phyloP scores from a whole-genome alignment of 2,329 filamentous ascomycete genomes.

The Aspergillus sergii region DNA sequence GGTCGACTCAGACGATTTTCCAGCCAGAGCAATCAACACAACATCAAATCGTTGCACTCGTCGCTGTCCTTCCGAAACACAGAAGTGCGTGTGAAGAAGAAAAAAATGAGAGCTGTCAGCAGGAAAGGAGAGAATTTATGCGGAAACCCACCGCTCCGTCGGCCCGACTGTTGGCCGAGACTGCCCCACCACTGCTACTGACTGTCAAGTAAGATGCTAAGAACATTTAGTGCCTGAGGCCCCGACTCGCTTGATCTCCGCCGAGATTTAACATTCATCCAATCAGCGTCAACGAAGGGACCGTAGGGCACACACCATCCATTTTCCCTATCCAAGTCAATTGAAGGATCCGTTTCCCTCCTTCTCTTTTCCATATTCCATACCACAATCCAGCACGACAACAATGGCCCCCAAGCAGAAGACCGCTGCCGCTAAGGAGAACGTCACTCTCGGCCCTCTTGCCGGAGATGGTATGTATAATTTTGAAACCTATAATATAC shows the following conservation, averaged over 20 bases:
- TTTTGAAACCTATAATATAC: background rate
- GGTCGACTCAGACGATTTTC: background rate
- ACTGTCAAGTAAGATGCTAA: background rate
- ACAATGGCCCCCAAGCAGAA: constrained; percentile 91
- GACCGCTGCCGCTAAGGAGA: constrained; percentile 81
- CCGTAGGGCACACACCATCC: constrained; percentile 44
- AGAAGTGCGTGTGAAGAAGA: background rate
- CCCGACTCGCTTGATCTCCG: constrained; percentile 31
- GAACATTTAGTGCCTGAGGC: constrained; percentile 19
- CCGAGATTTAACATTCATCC: constrained; percentile 17
- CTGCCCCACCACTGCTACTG: background rate
- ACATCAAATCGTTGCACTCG: background rate
- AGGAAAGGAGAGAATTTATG: constrained; percentile 10
- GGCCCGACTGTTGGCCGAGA: constrained; percentile 23
- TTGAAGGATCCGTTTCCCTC: constrained; percentile 22
- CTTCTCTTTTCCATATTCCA: constrained; percentile 42
- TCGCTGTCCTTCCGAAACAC: background rate
- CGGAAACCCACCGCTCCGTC: background rate
- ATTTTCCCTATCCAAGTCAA: constrained; percentile 30
- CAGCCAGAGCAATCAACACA: background rate
- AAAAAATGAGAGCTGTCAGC: background rate
- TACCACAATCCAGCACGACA: constrained; percentile 47
- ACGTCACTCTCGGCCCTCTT: constrained; percentile 96
- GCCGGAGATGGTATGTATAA: constrained; percentile 80
- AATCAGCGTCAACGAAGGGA: constrained; percentile 28